These are phyloP conservation scores for Arachnomyces sp. DNA, from an alignment of 2,329 filamentous ascomycete species.

Conservation along the genomic window DNA sequence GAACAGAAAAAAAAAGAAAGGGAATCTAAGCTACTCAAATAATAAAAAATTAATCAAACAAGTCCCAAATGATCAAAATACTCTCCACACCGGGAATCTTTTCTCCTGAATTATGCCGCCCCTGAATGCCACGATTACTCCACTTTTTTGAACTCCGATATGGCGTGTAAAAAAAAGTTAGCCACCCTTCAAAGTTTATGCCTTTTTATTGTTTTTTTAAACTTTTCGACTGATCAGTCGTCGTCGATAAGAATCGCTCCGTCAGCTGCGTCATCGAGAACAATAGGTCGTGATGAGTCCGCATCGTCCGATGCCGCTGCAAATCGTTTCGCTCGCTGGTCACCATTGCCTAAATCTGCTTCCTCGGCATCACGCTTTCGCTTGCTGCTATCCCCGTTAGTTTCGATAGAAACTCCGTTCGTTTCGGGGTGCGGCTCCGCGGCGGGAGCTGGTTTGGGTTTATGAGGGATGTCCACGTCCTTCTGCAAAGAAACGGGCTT, in stretches of 20 bases:
- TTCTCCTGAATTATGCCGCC: neutral
- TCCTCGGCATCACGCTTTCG: constrained; percentile 41
- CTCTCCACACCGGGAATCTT: neutral
- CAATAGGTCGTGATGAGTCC: constrained; percentile 36
- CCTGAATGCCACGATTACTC: too few relatives aligned
- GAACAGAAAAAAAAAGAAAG: constrained; percentile 5
- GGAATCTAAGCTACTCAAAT: constrained; percentile 1
- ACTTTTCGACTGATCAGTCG: constrained; percentile 44
- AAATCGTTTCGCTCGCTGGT: constrained; percentile 37
- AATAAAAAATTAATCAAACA: too few relatives aligned
- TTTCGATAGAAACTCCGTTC: constrained; percentile 14
- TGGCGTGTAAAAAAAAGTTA: neutral
- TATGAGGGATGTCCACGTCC: constrained; percentile 41
- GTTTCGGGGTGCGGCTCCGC: constrained; percentile 12
- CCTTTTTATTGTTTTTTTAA: neutral
- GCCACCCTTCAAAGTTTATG: neutral
- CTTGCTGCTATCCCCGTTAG: constrained; percentile 20
- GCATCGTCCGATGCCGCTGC: constrained; percentile 26
- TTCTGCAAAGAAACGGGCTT: constrained; percentile 35
- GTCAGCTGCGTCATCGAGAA: constrained; percentile 44
- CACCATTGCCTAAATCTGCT: constrained; percentile 25
- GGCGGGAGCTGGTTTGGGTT: constrained; percentile 31
- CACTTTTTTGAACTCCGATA: neutral
- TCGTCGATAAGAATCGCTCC: constrained; percentile 62
- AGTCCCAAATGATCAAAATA: too few relatives aligned